Evolutionary conservation across 441 rosid species (phyloP).

Genomic region (Iberis amara): DNA sequence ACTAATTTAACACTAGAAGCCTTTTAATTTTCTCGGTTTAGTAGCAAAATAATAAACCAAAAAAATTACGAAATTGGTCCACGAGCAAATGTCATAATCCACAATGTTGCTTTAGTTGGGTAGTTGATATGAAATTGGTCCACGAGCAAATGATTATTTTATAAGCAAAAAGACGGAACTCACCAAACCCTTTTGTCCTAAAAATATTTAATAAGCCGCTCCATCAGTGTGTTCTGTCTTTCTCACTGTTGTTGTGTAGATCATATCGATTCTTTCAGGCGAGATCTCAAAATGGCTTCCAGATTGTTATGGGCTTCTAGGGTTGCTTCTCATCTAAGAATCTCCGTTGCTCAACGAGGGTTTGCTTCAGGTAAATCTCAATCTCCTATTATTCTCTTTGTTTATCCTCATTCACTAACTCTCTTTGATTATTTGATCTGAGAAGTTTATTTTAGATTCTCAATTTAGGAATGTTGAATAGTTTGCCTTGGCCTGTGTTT

Average conservation of each 20-base stretch:
- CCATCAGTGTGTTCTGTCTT: conserved; percentile 24
- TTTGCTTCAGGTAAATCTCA: conserved; percentile 57
- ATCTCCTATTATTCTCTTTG: conserved; percentile 5
- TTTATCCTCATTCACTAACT: neutral
- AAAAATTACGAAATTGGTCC: too few relatives aligned
- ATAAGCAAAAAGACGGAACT: conserved; percentile 8
- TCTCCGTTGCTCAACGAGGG: conserved; percentile 64
- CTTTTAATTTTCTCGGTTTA: too few relatives aligned
- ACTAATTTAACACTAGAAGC: too few relatives aligned
- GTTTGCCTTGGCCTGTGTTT: neutral
- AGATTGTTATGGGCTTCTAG: conserved; percentile 77
- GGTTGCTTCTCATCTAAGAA: conserved; percentile 79
- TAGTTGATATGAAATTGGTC: conserved; percentile 15
- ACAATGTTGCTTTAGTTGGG: conserved; percentile 7
- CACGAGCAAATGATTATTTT: conserved; percentile 17
- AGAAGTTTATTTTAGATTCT: neutral
- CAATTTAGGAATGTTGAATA: neutral
- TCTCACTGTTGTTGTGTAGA: conserved; percentile 16
- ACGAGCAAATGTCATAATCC: conserved; percentile 7
- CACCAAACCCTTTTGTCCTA: conserved; percentile 30
- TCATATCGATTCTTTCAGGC: neutral
- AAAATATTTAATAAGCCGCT: conserved; percentile 25
- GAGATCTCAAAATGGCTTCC: conserved; percentile 50
- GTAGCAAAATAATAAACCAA: too few relatives aligned
- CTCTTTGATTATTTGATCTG: neutral